Evolutionary conservation across 139 green algal genomes (phyloP), one percentile per base, ranked within the genome.

Genomic region (Auxenochlorella protothecoides): DNA sequence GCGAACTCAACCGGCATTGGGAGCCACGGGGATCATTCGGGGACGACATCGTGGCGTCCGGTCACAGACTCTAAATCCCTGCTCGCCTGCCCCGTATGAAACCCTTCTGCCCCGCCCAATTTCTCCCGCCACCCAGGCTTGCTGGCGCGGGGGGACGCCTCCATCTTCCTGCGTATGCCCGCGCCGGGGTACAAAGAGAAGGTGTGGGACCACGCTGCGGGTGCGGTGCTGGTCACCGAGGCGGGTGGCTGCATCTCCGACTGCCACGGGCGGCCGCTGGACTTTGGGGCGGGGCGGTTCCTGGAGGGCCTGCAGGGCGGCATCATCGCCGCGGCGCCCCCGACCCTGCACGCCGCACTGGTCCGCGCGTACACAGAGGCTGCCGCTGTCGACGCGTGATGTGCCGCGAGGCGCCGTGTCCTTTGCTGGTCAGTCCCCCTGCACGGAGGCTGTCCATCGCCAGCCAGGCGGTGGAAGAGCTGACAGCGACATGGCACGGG

Each of bases 201-300:
- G 81, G 92, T 97, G 55, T 97, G 92, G 92, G 92, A 97, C 79
- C 92, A 97, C 78, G 83, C 72, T 27, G 86, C 91, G 0, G 92
- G 91, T 3, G 83, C 86, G 10, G 73, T 91, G 60, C 91, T 97
- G 62, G 86, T 95, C 10, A 71, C 89, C 76, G 92, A 96, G 80
- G 89, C 92, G 8, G 92, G 92, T 8, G 92, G 63, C 10, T 57
- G 78, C 6, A 83, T 88, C 74, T 78, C 63, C n/a, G 85, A 90
- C 59, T 81, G 77, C 3, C 53, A 54, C 55, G 85, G 85, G 67
- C 70, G 63, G 12, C 62, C 57, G 5, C 69, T 87, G 57, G 79
- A 84, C 54, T 89, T 90, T 66, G 68, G 63, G 9, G 59, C 72
- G 15, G 80, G 85, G 3, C 68, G 83, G 7, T 85, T 62, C 70